A percentile compares a stretch with the other conserved stretches of the same genome.
phyloP scores from a whole-genome alignment of 2,329 filamentous ascomycete genomes.

The Dichotomopilus funicola region DNA sequence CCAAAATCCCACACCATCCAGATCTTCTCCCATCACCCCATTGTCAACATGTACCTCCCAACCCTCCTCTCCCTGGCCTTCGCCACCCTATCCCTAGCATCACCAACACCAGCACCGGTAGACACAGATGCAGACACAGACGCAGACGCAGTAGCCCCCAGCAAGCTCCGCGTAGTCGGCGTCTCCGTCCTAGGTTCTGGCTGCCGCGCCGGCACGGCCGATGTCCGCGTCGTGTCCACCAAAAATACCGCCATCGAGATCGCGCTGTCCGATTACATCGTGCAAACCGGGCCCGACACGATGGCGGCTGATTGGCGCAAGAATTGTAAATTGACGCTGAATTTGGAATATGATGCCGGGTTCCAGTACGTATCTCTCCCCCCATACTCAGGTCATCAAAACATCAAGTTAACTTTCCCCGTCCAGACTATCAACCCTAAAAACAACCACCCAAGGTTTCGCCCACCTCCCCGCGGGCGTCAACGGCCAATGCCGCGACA shows the following conservation, averaged over 20 bases:
- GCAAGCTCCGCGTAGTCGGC: conserved; percentile 2
- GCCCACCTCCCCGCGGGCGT: conserved; percentile 14
- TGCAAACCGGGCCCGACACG: conserved; percentile 9
- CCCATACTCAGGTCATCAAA: neutral
- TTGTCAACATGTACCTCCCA: too few relatives aligned
- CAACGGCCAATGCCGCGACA: conserved; percentile 12
- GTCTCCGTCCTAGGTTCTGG: conserved; percentile 7
- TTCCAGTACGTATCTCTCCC: conserved; percentile 10
- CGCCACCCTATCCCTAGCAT: neutral
- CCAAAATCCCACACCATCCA: too few relatives aligned
- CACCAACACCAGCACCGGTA: neutral
- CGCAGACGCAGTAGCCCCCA: neutral
- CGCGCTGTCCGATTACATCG: conserved; percentile 13
- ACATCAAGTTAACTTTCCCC: too few relatives aligned
- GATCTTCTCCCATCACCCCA: too few relatives aligned
- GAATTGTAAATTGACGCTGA: conserved; percentile 19
- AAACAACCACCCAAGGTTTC: conserved; percentile 11
- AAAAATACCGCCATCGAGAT: conserved; percentile 13
- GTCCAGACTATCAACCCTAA: conserved; percentile 10
- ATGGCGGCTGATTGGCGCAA: conserved; percentile 15
- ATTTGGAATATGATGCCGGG: conserved; percentile 16
- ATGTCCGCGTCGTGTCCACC: conserved; percentile 3
- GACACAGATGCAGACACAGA: too few relatives aligned
- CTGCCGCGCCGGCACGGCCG: conserved; percentile 7
- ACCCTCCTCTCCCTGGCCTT: neutral